Evolutionary conservation across 2,329 filamentous ascomycete genomes (phyloP).

Genomic region (Paecilomyces variotii): DNA sequence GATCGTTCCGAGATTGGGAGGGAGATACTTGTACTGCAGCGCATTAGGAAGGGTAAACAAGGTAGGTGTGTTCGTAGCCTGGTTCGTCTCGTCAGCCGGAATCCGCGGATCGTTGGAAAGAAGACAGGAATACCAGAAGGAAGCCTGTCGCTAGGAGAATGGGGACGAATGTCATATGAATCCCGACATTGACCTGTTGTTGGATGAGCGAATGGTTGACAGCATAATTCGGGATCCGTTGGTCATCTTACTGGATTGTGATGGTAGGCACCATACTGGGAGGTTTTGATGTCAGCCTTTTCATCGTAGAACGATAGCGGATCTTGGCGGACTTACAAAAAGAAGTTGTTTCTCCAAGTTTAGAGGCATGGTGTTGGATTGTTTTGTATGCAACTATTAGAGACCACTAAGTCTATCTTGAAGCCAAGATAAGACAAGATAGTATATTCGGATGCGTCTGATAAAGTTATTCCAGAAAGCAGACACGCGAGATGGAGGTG

Average conservation of each 20-base stretch:
- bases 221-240: slow-evolving; percentile 8
- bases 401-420: not conserved
- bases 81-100: slow-evolving; percentile 3
- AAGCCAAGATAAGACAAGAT: not conserved
- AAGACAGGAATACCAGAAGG: slow-evolving; percentile 43
- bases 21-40: slow-evolving; percentile 49
- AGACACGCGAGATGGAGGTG: not conserved
- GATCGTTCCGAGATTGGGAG: slow-evolving; percentile 52
- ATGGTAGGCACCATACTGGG: slow-evolving; percentile 59
- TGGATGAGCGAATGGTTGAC: slow-evolving; percentile 7
- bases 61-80: slow-evolving; percentile 51
- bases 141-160: slow-evolving; percentile 52
- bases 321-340: slow-evolving; percentile 46
- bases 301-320: not conserved
- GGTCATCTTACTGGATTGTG: slow-evolving; percentile 48
- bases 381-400: not conserved
- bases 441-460: not conserved
- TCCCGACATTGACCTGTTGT: slow-evolving; percentile 53
- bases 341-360: slow-evolving; percentile 60
- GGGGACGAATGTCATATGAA: slow-evolving; percentile 58
- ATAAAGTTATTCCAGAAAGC: not conserved
- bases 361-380: slow-evolving; percentile 32
- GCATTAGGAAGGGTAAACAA: slow-evolving; percentile 47
- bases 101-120: not conserved
- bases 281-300: slow-evolving; percentile 1